These are phyloP conservation scores for Clarireedia paspali DNA, from an alignment of 2,329 filamentous ascomycete genomes.

Conservation along the genomic window DNA sequence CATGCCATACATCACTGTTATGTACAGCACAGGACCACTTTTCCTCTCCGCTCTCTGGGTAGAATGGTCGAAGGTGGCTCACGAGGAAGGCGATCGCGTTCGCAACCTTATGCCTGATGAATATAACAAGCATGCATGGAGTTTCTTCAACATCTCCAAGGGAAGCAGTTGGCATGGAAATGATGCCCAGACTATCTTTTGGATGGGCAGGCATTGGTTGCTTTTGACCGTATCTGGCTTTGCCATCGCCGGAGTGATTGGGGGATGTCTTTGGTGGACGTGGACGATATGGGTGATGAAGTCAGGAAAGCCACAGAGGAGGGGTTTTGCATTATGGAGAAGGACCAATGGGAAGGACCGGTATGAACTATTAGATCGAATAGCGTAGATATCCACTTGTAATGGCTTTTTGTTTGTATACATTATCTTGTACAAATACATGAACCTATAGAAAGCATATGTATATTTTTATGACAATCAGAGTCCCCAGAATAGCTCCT, in stretches of 20 bases:
- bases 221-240: constrained; percentile 31
- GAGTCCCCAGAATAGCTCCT: too few species aligned
- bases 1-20: constrained; percentile 63
- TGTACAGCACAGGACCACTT: constrained; percentile 70
- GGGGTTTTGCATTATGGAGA: constrained; percentile 20
- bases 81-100: constrained; percentile 44
- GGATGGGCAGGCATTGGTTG: constrained; percentile 38
- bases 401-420: background rate
- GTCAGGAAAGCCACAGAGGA: constrained; percentile 10
- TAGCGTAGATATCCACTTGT: constrained; percentile 16
- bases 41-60: constrained; percentile 72
- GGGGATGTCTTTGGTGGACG: constrained; percentile 20
- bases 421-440: background rate
- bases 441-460: too few species aligned
- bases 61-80: constrained; percentile 54
- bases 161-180: constrained; percentile 39
- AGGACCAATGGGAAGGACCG: constrained; percentile 20
- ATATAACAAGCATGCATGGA: constrained; percentile 61
- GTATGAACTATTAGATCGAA: constrained; percentile 28
- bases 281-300: constrained; percentile 26
- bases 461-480: too few species aligned
- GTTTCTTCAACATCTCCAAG: constrained; percentile 54
- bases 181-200: constrained; percentile 41
- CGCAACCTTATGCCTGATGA: constrained; percentile 63
- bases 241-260: constrained; percentile 25